phyloP scores from a whole-genome alignment of 148 eudicot species.

The Chenopodium berlandieri region DNA sequence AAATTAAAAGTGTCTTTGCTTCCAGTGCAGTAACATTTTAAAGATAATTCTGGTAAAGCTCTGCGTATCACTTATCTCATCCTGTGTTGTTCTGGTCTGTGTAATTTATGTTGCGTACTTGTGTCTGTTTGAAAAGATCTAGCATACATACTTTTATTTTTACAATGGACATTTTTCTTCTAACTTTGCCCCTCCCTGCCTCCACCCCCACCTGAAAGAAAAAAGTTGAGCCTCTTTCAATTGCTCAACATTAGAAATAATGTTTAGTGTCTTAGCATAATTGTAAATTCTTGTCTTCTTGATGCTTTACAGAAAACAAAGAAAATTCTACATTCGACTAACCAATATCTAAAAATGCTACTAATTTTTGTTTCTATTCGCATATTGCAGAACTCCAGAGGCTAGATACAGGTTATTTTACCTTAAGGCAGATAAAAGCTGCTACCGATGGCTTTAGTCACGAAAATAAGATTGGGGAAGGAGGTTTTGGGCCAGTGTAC shows the following conservation, averaged over 20 bases:
- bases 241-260: background rate
- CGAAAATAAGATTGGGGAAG: constrained; percentile 76
- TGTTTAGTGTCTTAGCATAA: background rate
- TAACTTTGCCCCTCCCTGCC: background rate
- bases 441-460: constrained; percentile 64
- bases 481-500: constrained; percentile 92
- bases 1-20: background rate
- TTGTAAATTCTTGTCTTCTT: background rate
- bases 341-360: background rate
- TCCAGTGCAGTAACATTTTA: background rate
- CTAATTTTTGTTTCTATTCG: background rate
- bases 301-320: background rate
- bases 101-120: background rate
- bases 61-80: background rate
- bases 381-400: constrained; percentile 53
- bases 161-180: background rate
- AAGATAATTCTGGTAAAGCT: too few species aligned
- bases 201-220: background rate
- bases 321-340: background rate
- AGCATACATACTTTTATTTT: background rate
- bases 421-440: constrained; percentile 70
- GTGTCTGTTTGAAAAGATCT: background rate
- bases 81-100: background rate
- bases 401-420: constrained; percentile 66
- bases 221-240: background rate